Base-by-base conservation (phyloP, 202 grass and related monocot species). In the Saccharum hybrid region DNA sequence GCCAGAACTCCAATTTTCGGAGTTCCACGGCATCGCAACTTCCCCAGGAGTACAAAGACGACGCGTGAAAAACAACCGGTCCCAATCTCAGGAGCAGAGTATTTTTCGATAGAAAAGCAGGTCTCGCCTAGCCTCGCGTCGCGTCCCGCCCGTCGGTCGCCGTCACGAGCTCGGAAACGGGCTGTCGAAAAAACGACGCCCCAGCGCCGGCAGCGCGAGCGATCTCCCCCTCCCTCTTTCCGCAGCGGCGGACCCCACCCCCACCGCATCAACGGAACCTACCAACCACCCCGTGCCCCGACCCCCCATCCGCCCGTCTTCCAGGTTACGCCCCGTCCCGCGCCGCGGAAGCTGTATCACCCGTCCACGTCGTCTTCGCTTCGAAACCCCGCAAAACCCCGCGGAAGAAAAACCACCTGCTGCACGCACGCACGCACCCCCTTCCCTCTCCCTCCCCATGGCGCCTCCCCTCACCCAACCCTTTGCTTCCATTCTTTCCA, bases 401-500 rank as follows among this genome's bases (percentile, higher is more conserved):
- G 68, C 70, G 71, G 57, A 10, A 71, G 10, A 28, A 76, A 57
- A 60, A 66, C 38, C 86, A 81, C 80, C 76, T 88, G 68, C 83
- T 63, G 88, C 78, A 83, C 63, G 26, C 26, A 26, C 26, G 26
- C 26, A 26, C 26, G 81, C 75, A 82, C 70, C 31, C 31, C 31
- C 31, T 4, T 3, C 42, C 2, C 43, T 18, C 52, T 34, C 71
- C 54, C 66, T 3, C 49, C 54, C 11, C 81, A 66, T 75, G 81
- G 26, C 72, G 73, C 66, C 59, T 52, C 76, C 43, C 1, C 61
- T 63, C 82, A 70, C 15, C 86, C 64, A 85, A 71, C 67, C 83
- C 86, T 86, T 96, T 96, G 96, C 93, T 98, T 98, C 91, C 84
- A 88, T 96, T 98, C 57, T 96, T 88, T 90, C 90, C 90, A 91